Base-by-base conservation (phyloP, 2,329 filamentous ascomycete species). In the Botrytis fabae region DNA sequence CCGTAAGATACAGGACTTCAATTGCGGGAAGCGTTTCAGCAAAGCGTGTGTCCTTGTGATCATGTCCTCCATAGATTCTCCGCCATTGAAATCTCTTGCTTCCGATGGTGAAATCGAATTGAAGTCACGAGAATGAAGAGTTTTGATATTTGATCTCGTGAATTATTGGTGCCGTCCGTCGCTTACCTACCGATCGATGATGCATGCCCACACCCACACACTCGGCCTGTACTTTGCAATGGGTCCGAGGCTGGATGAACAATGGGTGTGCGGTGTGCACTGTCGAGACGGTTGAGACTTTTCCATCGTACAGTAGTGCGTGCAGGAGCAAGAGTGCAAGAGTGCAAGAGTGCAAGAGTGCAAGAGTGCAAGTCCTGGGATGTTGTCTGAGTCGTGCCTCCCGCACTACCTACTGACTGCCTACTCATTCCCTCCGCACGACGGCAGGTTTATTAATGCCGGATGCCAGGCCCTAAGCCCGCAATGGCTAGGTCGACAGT, bases 1-100 rank as follows among this genome's bases (percentile, higher is more conserved):
- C 70, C 70, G 70, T 60, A 66, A 71, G 70, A 71, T 71, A 46
- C 40, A 57, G 51, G 28, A 10, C 48, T 68, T 68, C 46, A 57
- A 48, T 28, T 35, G 59, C n/a, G 40, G n/a, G 28, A 48, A 18
- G 64, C 38, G 16, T 61, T 68, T 20, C 18, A 28, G 12, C n/a
- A 57, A 28, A 57, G n/a, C 51, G 44, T 44, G 25, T 61, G 54
- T 20, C 68, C 68, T 61, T 61, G 68, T 70, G 68, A 70, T 70
- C 68, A 61, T 12, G 40, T 46, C 28, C 54, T 69, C 28, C 54
- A n/a, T 51, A 42, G 48, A 68, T 57, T 42, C 65, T 57, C 65
- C 48, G 48, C 48, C 35, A 57, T 68, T 16, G 48, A 22, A 32
- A 42, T 68, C 7, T 51, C 35, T 68, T 68, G 38, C 25, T 57